phyloP scores from a whole-genome alignment of 768 basidiomycete species.

The Pulveroboletus sp. region DNA sequence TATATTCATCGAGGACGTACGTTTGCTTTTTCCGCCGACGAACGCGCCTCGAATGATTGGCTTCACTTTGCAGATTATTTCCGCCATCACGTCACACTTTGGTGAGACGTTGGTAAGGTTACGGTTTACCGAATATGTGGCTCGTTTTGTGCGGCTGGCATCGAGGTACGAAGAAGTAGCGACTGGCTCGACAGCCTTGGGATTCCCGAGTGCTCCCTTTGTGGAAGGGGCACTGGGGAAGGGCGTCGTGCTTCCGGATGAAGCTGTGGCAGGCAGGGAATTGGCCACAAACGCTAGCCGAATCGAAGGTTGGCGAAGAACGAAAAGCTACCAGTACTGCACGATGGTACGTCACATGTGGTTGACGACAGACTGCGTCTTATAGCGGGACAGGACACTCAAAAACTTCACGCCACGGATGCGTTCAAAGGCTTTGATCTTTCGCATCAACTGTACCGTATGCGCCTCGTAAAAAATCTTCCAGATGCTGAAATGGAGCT shows the following conservation, averaged over 20 bases:
- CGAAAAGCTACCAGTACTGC: constrained; percentile 73
- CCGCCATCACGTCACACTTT: constrained; percentile 88
- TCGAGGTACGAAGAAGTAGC: constrained; percentile 89
- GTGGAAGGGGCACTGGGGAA: constrained; percentile 58
- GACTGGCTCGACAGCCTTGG: constrained; percentile 69
- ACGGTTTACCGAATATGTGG: constrained; percentile 86
- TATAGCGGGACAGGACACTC: constrained; percentile 58
- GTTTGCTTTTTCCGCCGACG: constrained; percentile 25
- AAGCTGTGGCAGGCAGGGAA: constrained; percentile 62
- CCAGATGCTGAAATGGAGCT: constrained; percentile 68
- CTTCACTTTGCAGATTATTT: constrained; percentile 49
- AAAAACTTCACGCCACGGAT: constrained; percentile 47
- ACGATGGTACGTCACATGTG: constrained; percentile 51
- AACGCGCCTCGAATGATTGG: not conserved
- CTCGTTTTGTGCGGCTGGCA: constrained; percentile 84
- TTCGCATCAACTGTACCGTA: constrained; percentile 77
- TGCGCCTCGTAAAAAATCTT: constrained; percentile 72
- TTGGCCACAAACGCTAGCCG: constrained; percentile 73
- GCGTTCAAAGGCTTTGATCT: constrained; percentile 83
- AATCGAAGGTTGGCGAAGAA: constrained; percentile 92
- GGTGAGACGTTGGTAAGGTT: constrained; percentile 87
- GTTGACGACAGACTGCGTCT: not conserved
- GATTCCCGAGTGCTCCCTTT: constrained; percentile 61
- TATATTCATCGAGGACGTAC: constrained; percentile 90
- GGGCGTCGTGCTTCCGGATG: constrained; percentile 79